Base-by-base conservation (phyloP, 305 asterid species). In the Striga hermonthica region DNA sequence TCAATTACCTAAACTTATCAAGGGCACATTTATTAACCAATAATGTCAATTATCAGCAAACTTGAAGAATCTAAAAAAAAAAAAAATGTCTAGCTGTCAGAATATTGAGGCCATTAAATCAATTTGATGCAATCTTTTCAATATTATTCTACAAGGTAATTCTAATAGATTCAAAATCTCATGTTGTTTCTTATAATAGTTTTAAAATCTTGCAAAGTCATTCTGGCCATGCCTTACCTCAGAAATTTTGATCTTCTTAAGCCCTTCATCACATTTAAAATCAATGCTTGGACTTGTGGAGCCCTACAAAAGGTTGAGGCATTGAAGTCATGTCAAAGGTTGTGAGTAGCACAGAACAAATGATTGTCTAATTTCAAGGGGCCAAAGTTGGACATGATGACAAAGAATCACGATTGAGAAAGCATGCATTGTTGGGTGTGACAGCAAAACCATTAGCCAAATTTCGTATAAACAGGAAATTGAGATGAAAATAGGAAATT, bases 241-340 rank as follows among this genome's bases (percentile, higher is more conserved):
- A 28, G 89, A 81, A 57, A 93, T 72, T 77, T 80, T 82, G 68
- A 93, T 79, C 72, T 79, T 83, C 80, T 83, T 83, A 60, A 69
- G 75, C 64, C 89, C 91, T 70, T 81, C 86, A 60, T 78, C 84
- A 71, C 85, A 71, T 80, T 87, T 86, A 75, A 88, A 90, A 76
- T 83, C 92, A 57, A 85, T 68, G 61, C 76, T 78, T 74, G 87
- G 76, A 75, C 70, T 74, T 73, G 73, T 73, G 36, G 82, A 73
- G 71, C 69, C 86, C 95, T 86, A 64, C 36, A 72, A 74, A 62
- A 58, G 35, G 59, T 39, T 41, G 66, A 63, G 77, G 57, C 67
- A 58, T 40, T 53, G 37, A 68, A 64, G 65, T 53, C 39, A 64
- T 38, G 74, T 75, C 64, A 58, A 70, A 59, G 37, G 67, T 43